phyloP scores from a whole-genome alignment of 495 filamentous ascomycete species.

The Penicillium cosmopolitanum region DNA sequence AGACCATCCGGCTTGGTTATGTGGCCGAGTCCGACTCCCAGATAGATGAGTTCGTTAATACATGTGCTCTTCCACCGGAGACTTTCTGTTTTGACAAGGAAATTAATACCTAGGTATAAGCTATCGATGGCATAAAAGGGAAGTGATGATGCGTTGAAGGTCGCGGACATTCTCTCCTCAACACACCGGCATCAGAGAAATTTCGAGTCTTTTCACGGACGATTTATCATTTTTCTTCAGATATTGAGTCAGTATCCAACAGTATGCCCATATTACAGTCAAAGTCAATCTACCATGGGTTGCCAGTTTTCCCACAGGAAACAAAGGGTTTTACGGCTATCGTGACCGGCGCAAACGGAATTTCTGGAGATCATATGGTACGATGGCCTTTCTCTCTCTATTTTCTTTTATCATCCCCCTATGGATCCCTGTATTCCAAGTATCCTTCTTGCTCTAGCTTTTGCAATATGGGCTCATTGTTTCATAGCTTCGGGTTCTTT shows the following conservation, averaged over 20 bases:
- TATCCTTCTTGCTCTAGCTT: not conserved
- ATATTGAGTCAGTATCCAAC: not conserved
- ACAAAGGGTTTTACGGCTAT: constrained; percentile 50
- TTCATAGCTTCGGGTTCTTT: constrained; percentile 47
- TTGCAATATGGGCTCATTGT: not conserved
- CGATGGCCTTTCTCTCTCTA: not conserved
- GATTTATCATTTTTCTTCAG: too few relatives aligned
- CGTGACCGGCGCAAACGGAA: constrained; percentile 57
- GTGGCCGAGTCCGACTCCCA: too few relatives aligned
- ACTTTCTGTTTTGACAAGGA: too few relatives aligned
- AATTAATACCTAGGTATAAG: too few relatives aligned
- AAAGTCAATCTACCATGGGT: constrained; percentile 30
- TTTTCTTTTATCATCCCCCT: not conserved
- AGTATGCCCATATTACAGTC: constrained; percentile 10
- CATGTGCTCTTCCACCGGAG: too few relatives aligned
- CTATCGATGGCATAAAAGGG: too few relatives aligned
- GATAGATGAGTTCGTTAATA: too few relatives aligned
- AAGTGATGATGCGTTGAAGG: too few relatives aligned
- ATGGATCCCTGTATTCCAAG: not conserved
- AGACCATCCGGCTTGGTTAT: too few relatives aligned
- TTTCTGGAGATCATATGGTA: constrained; percentile 43
- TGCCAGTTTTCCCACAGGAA: constrained; percentile 45
- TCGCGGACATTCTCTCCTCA: too few relatives aligned
- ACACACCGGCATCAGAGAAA: too few relatives aligned
- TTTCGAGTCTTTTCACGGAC: too few relatives aligned